phyloP scores from a whole-genome alignment of 768 basidiomycete genomes.

The Antrodiella citrinella region DNA sequence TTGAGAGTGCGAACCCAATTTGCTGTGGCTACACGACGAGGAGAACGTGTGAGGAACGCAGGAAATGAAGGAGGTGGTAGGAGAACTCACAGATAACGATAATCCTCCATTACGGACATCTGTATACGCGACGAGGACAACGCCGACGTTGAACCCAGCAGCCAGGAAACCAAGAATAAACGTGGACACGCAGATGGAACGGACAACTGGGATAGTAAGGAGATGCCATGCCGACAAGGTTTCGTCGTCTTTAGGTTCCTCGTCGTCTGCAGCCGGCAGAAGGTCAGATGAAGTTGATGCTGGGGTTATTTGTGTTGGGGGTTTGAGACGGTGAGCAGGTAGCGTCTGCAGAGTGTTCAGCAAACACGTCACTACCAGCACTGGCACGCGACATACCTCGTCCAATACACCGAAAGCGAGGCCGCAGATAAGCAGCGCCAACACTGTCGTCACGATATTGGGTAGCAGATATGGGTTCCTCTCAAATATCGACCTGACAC shows the following conservation, averaged over 20 bases:
- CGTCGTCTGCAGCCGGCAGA: neutral
- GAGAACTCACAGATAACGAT: constrained; percentile 44
- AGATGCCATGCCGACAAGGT: constrained; percentile 14
- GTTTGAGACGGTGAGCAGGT: neutral
- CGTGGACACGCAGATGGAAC: constrained; percentile 43
- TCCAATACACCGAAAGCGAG: constrained; percentile 41
- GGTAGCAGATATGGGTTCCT: constrained; percentile 62
- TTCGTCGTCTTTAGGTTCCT: neutral
- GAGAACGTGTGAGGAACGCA: no score
- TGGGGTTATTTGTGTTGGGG: neutral
- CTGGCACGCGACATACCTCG: constrained; percentile 34
- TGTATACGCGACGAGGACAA: constrained; percentile 61
- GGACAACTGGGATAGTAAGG: constrained; percentile 44
- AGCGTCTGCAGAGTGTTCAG: neutral
- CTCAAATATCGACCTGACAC: no score
- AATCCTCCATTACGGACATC: constrained; percentile 51
- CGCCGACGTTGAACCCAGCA: constrained; percentile 53
- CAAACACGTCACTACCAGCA: neutral
- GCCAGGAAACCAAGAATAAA: constrained; percentile 44
- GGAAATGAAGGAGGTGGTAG: no score
- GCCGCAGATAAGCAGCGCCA: constrained; percentile 32
- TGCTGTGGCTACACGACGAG: constrained; percentile 33
- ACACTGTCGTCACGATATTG: constrained; percentile 36
- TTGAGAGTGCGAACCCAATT: constrained; percentile 54
- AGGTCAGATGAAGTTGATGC: neutral